A percentile compares a stretch with the other conserved stretches of the same genome.
These are phyloP conservation scores for Aleurites moluccanus DNA, from an alignment of 441 rosid species.

Conservation along the genomic window DNA sequence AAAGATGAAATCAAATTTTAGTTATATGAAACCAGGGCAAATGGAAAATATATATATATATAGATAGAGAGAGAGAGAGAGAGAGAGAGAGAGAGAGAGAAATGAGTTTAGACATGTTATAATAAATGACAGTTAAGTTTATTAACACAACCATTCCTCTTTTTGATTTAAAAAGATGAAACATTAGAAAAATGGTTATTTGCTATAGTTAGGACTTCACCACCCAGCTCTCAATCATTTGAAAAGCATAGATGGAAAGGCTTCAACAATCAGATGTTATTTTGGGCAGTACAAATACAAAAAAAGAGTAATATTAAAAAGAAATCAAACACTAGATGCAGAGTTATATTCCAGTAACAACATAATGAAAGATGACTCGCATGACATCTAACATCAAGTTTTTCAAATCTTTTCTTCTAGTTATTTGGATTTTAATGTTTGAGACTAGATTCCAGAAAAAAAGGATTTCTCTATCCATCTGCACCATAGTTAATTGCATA, in stretches of 20 bases:
- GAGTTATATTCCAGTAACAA: neutral
- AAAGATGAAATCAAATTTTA: neutral
- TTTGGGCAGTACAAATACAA: too few species aligned
- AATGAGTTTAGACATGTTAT: neutral
- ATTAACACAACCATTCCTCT: too few species aligned
- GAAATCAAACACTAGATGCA: neutral
- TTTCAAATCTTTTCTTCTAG: conserved; percentile 81
- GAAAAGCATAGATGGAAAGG: conserved; percentile 1
- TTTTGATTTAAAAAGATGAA: too few species aligned
- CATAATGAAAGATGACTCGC: conserved; percentile 44
- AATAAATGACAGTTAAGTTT: neutral
- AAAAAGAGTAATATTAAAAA: neutral
- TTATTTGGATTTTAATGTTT: conserved; percentile 68
- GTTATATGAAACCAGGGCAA: neutral
- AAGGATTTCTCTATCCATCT: conserved; percentile 64
- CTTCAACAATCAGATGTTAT: neutral
- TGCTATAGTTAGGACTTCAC: too few species aligned
- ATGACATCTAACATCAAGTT: conserved; percentile 82
- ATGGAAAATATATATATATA: neutral
- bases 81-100: too few species aligned
- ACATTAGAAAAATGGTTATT: too few species aligned
- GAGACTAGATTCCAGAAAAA: conserved; percentile 81
- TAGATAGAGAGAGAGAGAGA: too few species aligned
- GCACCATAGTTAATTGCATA: conserved; percentile 48
- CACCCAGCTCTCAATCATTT: neutral